Conservation (phyloP, 2,329 filamentous ascomycete genomes). For the Arthroderma uncinatum region DNA sequence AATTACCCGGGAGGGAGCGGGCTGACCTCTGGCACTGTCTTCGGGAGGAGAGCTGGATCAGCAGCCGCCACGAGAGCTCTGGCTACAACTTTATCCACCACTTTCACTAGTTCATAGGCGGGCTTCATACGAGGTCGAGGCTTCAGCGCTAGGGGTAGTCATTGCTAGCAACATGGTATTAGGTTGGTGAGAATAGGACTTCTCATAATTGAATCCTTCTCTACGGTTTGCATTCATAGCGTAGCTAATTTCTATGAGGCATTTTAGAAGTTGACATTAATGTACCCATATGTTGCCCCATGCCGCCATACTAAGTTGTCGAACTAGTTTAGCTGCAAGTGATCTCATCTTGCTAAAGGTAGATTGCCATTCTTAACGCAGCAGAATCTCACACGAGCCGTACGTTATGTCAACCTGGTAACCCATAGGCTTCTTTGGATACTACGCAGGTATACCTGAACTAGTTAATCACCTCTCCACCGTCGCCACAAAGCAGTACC, state of each 20-base stretch:
- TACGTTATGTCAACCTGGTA: neutral
- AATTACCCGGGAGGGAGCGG: conserved; percentile 56
- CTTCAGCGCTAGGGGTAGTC: neutral
- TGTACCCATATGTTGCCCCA: too few relatives aligned
- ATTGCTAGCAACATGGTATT: neutral
- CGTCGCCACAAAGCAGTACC: neutral
- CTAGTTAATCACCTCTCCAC: neutral
- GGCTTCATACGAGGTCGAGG: neutral
- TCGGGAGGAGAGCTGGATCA: conserved; percentile 37
- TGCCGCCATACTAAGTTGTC: too few relatives aligned
- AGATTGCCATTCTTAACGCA: too few relatives aligned
- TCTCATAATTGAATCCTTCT: too few relatives aligned
- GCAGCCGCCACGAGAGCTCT: conserved; percentile 19
- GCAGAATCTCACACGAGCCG: too few relatives aligned
- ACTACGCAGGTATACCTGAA: neutral
- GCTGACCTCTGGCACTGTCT: conserved; percentile 49
- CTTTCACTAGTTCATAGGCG: neutral
- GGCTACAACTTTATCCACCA: neutral
- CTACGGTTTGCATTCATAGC: too few relatives aligned
- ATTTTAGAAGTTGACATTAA: too few relatives aligned
- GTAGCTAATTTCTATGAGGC: too few relatives aligned
- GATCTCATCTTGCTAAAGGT: too few relatives aligned
- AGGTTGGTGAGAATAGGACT: neutral
- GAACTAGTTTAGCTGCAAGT: too few relatives aligned
- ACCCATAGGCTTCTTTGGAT: neutral